Base-by-base conservation (phyloP, 2,329 filamentous ascomycete species). In the Teratosphaeria pseudoeucalypti region DNA sequence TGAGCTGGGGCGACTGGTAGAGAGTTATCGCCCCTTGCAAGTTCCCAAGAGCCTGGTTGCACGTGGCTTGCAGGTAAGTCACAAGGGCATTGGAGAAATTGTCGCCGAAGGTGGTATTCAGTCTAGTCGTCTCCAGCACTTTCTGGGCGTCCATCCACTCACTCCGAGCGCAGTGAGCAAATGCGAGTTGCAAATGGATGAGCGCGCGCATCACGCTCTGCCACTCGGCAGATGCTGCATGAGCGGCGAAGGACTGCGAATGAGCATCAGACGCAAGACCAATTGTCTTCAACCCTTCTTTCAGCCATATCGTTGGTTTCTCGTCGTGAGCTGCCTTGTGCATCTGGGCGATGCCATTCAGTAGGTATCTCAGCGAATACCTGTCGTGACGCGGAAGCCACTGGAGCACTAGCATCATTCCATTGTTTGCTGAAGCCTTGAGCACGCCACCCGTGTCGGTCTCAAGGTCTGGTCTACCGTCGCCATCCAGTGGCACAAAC, bases 21-120 rank as follows among this genome's bases (percentile, higher is more conserved):
- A 86, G 80, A 3, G 77, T 66, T 14, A 91, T 75, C 3, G 92
- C 91, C 2, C 77, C 75, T n/a, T 82, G 76, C 1, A 94, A 78
- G 63, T 90, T 81, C 16, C 90, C 91, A 5, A 81, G 86, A 19
- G 87, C 89, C 75, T 96, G 92, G 57, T 85, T 78, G 65, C 90
- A 87, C 7, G 89, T 82, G 0, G 88, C 92, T 0, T 81, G 78
- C 19, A 96, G 82, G 72, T 96, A 96, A 2, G 63, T 59, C 9
- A 70, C 61, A 73, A 77, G 78, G 63, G 69, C 76, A 70, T 76
- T 77, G 62, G 67, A 75, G 47, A 65, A 53, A 6, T 58, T 55
- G 34, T 64, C 58, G 14, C 57, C 54, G 19, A 55, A 34, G n/a
- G 56, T 12, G 55, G 58, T 61, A 39, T 61, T 43, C 10, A 55